phyloP scores from a whole-genome alignment of 2,329 filamentous ascomycete genomes.

The Paracorniculantispora psalliotae region DNA sequence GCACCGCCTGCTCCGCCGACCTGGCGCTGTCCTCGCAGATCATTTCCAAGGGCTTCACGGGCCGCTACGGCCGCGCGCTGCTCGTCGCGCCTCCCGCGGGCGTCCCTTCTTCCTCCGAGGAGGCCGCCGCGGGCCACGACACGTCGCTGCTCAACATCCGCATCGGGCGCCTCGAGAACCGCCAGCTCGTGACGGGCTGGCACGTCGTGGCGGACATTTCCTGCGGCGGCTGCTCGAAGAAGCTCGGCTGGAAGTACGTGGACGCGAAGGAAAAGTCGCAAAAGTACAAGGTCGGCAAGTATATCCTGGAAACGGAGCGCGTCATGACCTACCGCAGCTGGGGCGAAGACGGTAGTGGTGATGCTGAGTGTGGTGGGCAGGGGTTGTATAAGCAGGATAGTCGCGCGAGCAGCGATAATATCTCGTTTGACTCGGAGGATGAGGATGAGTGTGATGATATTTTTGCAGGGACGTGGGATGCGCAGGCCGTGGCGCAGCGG shows the following conservation, averaged over 20 bases:
- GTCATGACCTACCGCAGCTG: constrained; percentile 49
- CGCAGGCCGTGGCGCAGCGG: constrained; percentile 44
- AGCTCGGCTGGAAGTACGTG: constrained; percentile 65
- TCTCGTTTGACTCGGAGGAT: constrained; percentile 59
- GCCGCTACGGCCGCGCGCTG: constrained; percentile 59
- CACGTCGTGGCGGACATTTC: constrained; percentile 61
- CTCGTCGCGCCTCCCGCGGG: constrained; percentile 43
- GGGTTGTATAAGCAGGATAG: constrained; percentile 11
- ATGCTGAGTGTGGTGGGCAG: constrained; percentile 5
- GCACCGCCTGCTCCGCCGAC: constrained; percentile 53
- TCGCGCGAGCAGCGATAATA: constrained; percentile 22
- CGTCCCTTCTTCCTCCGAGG: constrained; percentile 14
- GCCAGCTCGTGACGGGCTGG: constrained; percentile 57
- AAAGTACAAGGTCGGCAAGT: constrained; percentile 65
- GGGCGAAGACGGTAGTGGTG: constrained; percentile 27
- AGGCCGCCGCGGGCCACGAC: constrained; percentile 15
- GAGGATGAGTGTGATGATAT: constrained; percentile 64
- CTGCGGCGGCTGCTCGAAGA: constrained; percentile 50
- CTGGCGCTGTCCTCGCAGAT: constrained; percentile 58
- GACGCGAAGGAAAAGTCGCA: constrained; percentile 55
- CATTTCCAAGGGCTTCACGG: constrained; percentile 61
- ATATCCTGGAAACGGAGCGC: constrained; percentile 58
- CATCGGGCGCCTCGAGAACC: constrained; percentile 48
- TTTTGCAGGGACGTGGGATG: constrained; percentile 58
- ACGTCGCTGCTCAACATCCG: constrained; percentile 46